These are phyloP conservation scores for Kockiozyma suomiensis DNA, from an alignment of 805 yeast species.

Conservation along the genomic window DNA sequence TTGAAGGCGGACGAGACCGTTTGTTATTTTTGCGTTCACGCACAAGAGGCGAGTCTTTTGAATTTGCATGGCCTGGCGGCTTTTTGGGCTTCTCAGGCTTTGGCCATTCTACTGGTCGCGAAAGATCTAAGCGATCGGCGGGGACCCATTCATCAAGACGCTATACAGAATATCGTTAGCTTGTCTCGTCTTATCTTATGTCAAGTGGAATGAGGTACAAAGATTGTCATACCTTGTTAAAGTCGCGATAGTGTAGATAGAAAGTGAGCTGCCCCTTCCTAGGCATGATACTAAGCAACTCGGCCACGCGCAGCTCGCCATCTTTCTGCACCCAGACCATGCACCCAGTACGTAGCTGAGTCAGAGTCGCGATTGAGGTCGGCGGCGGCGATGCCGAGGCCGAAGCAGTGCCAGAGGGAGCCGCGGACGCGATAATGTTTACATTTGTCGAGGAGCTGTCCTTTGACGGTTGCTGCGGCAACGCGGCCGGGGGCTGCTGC, in stretches of 20 bases:
- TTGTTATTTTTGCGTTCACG: slow-evolving; percentile 29
- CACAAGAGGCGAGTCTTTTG: slow-evolving; percentile 21
- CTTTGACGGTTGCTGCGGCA: slow-evolving; percentile 26
- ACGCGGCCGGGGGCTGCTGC: not conserved
- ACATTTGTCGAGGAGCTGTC: not conserved
- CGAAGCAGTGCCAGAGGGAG: not conserved
- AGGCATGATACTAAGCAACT: slow-evolving; percentile 72
- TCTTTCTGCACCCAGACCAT: slow-evolving; percentile 83
- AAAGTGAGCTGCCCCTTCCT: slow-evolving; percentile 77
- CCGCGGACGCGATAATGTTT: not conserved
- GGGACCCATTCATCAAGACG: slow-evolving; percentile 95
- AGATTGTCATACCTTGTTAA: slow-evolving; percentile 59
- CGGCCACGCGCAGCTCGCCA: slow-evolving; percentile 78
- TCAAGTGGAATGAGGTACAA: slow-evolving; percentile 1
- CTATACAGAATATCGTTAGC: slow-evolving; percentile 20
- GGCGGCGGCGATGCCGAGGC: slow-evolving; percentile 30
- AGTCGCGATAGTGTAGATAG: slow-evolving; percentile 93
- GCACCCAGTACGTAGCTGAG: slow-evolving; percentile 58
- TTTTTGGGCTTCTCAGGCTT: slow-evolving; percentile 56
- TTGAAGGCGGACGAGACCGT: slow-evolving; percentile 15
- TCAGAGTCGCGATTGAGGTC: slow-evolving; percentile 31
- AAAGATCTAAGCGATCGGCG: slow-evolving; percentile 68
- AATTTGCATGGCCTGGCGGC: slow-evolving; percentile 44
- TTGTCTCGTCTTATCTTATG: no score
- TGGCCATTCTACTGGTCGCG: slow-evolving; percentile 72